Conservation (phyloP, 2,329 filamentous ascomycete genomes). For the Botrytis byssoidea region DNA sequence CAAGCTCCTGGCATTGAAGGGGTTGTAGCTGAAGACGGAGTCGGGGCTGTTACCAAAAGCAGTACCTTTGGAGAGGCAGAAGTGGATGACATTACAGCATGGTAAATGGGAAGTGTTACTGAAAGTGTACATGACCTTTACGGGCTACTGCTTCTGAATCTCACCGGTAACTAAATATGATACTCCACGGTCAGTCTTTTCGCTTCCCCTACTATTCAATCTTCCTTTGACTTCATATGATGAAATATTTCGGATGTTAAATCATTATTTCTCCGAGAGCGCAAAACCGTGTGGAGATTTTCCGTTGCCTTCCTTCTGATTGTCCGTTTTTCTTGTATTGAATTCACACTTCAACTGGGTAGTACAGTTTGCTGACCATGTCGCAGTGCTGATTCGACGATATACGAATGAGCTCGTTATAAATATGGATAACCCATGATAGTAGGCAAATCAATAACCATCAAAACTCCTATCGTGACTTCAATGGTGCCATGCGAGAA, state of each 20-base stretch:
- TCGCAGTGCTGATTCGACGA: neutral
- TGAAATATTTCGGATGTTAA: slow-evolving; percentile 94
- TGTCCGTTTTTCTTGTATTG: slow-evolving; percentile 7
- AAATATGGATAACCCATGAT: neutral
- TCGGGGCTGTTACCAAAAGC: slow-evolving; percentile 71
- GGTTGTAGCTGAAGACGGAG: slow-evolving; percentile 46
- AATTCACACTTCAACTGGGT: neutral
- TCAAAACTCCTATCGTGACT: neutral
- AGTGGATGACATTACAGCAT: slow-evolving; percentile 93
- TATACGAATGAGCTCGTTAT: neutral
- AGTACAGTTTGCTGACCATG: neutral
- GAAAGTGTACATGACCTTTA: neutral
- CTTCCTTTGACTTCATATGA: neutral
- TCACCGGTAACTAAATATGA: no score
- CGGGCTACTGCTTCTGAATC: neutral
- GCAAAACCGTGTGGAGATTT: slow-evolving; percentile 90
- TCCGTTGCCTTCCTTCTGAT: slow-evolving; percentile 99
- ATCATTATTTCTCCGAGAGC: slow-evolving; percentile 81
- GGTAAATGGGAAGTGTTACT: slow-evolving; percentile 52
- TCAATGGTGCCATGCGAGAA: no score
- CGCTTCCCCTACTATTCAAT: neutral
- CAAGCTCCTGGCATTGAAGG: slow-evolving; percentile 50
- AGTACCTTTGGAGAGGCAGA: slow-evolving; percentile 95
- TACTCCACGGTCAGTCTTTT: neutral
- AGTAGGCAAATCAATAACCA: neutral